A percentile compares a stretch with the other conserved stretches of the same genome.
Evolutionary conservation across 257 asterid species (phyloP).

Genomic region (Jacaranda mimosifolia): DNA sequence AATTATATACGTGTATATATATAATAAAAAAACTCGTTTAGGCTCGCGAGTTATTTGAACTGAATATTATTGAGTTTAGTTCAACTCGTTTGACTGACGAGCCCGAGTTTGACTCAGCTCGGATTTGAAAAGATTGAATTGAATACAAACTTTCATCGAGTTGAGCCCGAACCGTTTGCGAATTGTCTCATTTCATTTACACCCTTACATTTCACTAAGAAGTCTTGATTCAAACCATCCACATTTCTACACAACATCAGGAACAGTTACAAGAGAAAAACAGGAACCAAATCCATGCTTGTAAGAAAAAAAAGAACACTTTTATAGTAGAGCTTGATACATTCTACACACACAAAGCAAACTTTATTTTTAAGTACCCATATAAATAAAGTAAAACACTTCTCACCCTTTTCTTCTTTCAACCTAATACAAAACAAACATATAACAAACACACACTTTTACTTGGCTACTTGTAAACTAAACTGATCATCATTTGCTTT

Average conservation of each 20-base stretch:
- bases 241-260: neutral
- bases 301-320: neutral
- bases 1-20: too few relatives aligned
- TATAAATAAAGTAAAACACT: neutral
- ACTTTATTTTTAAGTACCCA: slow-evolving; percentile 14
- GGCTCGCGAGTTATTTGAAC: too few relatives aligned
- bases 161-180: too few relatives aligned
- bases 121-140: too few relatives aligned
- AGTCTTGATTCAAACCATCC: too few relatives aligned
- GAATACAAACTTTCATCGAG: too few relatives aligned
- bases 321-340: slow-evolving; percentile 19
- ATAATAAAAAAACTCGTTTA: too few relatives aligned
- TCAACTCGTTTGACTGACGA: too few relatives aligned
- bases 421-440: slow-evolving; percentile 29
- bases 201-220: too few relatives aligned
- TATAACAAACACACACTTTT: neutral
- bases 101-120: too few relatives aligned
- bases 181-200: too few relatives aligned
- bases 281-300: neutral
- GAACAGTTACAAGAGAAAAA: neutral
- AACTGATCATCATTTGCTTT: slow-evolving; percentile 8
- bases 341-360: slow-evolving; percentile 31
- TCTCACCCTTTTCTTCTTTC: neutral
- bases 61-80: too few relatives aligned
- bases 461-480: neutral